Evolutionary conservation across 192 early-diverging fungal species (phyloP), one percentile per base, ranked within the genome.

Genomic region (Backusella westeae): DNA sequence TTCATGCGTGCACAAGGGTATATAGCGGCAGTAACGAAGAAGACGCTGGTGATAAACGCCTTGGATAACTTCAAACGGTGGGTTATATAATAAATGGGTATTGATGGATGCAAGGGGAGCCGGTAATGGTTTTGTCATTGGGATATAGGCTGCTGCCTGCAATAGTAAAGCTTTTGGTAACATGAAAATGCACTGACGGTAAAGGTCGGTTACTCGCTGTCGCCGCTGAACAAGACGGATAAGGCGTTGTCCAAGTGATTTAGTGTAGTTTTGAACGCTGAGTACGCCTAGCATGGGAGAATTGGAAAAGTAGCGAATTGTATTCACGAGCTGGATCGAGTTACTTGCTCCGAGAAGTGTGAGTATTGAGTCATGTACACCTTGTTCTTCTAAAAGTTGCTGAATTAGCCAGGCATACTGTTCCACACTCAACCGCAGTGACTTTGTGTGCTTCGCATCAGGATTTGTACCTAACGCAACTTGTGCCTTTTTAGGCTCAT

Each of bases 361-460:
- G 39, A 46, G 36, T 39, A 44, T 72, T 14, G 41, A 67, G 21
- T 68, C 65, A 38, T 71, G 44, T 36, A 78, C 77, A 34, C 38
- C 49, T 73, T 79, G 67, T 49, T 79, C 78, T 71, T 79, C 78
- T 21, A 75, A 44, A 21, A 74, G 68, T 56, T 79, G 78, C 34
- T 68, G 52, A 39, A 79, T 73, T 9, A 79, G 35, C 78, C 78
- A 79, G 21, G 70, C 56, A 23, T 74, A 79, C 21, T 70, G 73
- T 42, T 79, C 78, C 21, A 75, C 49, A 38, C 73, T 63, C 67
- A 79, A 26, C 73, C 71, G 68, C 34, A 79, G 39, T 35, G 38
- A 56, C 14, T 79, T 68, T 12, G 72, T 53, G n/a, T 72, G 32
- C 38, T 69, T 75, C 41, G 74, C n/a, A 44, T 71, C 69, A 19